Conservation (phyloP, 495 filamentous ascomycete species). For the Penicillium salamii region DNA sequence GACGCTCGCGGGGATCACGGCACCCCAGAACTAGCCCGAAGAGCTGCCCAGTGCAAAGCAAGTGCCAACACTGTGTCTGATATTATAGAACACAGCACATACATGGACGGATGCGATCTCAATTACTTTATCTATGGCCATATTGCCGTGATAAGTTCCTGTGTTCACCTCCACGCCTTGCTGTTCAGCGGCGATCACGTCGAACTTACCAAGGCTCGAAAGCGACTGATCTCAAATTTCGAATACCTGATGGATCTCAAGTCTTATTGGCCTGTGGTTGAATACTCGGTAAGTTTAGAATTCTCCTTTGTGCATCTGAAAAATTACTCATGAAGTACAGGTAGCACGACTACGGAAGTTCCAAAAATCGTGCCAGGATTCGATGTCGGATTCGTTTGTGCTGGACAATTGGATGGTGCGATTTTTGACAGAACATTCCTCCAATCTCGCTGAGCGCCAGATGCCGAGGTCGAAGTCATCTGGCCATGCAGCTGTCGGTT, state of each 20-base stretch:
- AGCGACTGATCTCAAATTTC: constrained; percentile 20
- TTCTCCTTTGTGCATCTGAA: neutral
- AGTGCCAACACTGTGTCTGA: constrained; percentile 15
- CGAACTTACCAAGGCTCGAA: constrained; percentile 13
- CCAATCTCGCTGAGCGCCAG: constrained; percentile 1
- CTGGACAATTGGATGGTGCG: constrained; percentile 29
- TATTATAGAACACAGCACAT: constrained; percentile 12
- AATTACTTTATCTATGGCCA: constrained; percentile 24
- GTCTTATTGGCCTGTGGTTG: constrained; percentile 18
- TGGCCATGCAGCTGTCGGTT: neutral
- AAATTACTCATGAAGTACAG: constrained; percentile 6
- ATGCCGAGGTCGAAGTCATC: neutral
- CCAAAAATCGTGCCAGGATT: constrained; percentile 18
- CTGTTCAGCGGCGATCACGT: constrained; percentile 14
- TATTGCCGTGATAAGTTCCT: constrained; percentile 23
- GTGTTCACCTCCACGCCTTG: constrained; percentile 25
- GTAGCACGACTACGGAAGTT: constrained; percentile 17
- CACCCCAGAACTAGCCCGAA: neutral
- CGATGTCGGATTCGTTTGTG: constrained; percentile 20
- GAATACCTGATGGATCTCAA: constrained; percentile 23
- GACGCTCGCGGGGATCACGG: constrained; percentile 3
- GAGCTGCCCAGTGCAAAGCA: constrained; percentile 16
- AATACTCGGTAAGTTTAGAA: constrained; percentile 13
- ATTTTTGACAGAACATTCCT: constrained; percentile 24
- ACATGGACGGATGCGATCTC: constrained; percentile 16